Base-by-base conservation (phyloP, 148 eudicot genomes). In the Chenopodium suecicum region DNA sequence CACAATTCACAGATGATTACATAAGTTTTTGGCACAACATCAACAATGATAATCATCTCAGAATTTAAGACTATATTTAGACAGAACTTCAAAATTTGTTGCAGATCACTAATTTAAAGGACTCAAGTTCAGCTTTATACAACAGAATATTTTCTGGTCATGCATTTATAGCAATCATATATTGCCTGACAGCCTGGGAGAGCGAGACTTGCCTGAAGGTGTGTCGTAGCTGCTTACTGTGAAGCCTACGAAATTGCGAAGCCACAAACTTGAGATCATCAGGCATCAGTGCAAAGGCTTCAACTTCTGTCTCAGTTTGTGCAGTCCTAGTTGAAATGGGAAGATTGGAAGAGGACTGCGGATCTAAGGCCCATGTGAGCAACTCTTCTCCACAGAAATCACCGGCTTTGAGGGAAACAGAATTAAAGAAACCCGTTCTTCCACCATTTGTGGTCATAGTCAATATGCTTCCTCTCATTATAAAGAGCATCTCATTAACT, bases 311-410 rank as follows among this genome's bases (percentile, higher is more conserved):
- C 23, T 83, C 73, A 11, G 90, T 87, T 81, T 79, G 60, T 48
- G 88, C 92, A 20, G 96, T 92, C 81, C 93, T 86, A 60, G 93
- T 92, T 78, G 96, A 92, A 85, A 76, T 85, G 27, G 96, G 96
- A 52, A 91, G 90, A 77, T 76, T 86, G 81, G 91, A 85, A 7
- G 89, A 89, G 32, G 88, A 82, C 20, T 85, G 86, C 63, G 92
- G 93, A 80, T 89, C 96, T 74, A 92, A 76, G 14, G 94, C 97
- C 97, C 97, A 92, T 20, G 94, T 91, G 58, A 91, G 87, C 82
- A 92, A 90, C 87, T 91, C 94, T 80, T 92, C 97, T 69, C 97
- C 97, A 83, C 94, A 92, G 70, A 91, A 92, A 73, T 88, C 94
- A 29, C 92, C 92, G 4, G 91, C 88, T 13, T 82, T 83, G 52